Percentiles rank a stretch among this genome's conserved stretches.
phyloP scores from a whole-genome alignment of 176 grass and related monocot genomes.

The Carex scoparia region DNA sequence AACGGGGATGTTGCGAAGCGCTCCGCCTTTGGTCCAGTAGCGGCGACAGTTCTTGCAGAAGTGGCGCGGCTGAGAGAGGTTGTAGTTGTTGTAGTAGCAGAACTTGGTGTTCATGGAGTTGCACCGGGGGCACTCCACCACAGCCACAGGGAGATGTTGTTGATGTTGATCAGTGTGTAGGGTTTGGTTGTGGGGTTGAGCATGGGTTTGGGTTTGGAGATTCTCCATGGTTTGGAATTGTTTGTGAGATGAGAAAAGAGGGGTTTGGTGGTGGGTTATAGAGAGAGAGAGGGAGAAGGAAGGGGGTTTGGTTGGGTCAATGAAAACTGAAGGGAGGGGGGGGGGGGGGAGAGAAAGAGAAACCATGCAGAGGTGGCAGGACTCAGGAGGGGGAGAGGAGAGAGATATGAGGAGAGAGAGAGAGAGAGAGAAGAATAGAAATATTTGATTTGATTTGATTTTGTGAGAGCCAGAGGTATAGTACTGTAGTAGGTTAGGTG shows the following conservation, averaged over 20 bases:
- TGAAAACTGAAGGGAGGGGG: background rate
- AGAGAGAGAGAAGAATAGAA: background rate
- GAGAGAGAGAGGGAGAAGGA: background rate
- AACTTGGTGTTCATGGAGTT: conserved; percentile 84
- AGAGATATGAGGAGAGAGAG: background rate
- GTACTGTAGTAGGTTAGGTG: background rate
- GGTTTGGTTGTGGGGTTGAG: background rate
- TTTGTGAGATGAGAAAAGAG: background rate
- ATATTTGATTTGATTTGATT: conserved; percentile 14
- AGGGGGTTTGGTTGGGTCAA: conserved; percentile 16
- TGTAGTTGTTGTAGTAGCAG: conserved; percentile 99
- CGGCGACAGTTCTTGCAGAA: conserved; percentile 29
- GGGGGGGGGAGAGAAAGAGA: background rate
- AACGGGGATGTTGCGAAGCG: conserved; percentile 16
- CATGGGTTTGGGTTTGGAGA: background rate
- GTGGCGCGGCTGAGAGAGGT: conserved; percentile 24
- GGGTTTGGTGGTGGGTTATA: background rate
- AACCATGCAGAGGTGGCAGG: conserved; percentile 13
- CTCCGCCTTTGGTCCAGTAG: conserved; percentile 28
- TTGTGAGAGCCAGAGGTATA: background rate
- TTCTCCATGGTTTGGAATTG: conserved; percentile 12
- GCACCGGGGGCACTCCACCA: conserved; percentile 29
- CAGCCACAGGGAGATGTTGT: background rate
- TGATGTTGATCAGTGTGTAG: background rate
- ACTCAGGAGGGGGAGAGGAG: background rate